These are phyloP conservation scores for Tolypocladium paradoxum DNA, from an alignment of 2,329 filamentous ascomycete genomes.

Conservation along the genomic window DNA sequence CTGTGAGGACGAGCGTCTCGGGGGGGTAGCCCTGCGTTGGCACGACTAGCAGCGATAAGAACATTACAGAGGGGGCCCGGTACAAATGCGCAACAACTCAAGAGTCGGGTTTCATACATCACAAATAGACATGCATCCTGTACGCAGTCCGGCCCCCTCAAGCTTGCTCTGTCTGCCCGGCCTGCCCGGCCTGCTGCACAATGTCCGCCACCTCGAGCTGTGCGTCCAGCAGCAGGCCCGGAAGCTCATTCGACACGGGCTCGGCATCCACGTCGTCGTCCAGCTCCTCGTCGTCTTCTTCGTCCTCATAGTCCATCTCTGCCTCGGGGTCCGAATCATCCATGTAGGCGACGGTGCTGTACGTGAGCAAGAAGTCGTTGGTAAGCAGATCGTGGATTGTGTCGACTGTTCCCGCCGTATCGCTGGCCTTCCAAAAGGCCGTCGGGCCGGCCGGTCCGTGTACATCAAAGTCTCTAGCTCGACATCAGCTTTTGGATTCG, in stretches of 20 bases:
- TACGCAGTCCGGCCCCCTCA: not conserved
- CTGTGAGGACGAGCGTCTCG: constrained; percentile 7
- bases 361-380: constrained; percentile 18
- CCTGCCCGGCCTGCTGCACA: constrained; percentile 3
- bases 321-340: constrained; percentile 13
- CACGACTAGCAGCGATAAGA: not conserved
- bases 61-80: not conserved
- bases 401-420: constrained; percentile 23
- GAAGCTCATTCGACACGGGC: constrained; percentile 13
- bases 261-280: constrained; percentile 15
- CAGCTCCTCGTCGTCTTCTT: constrained; percentile 19
- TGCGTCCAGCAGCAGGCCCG: constrained; percentile 13
- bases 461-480: constrained; percentile 47
- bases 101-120: not conserved
- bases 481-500: not conserved
- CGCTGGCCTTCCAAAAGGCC: constrained; percentile 65
- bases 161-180: not conserved
- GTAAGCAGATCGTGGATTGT: constrained; percentile 20
- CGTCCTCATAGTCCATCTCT: constrained; percentile 14
- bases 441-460: constrained; percentile 65
- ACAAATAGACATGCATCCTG: not conserved
- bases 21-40: not conserved
- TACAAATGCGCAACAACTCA: not conserved
- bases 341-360: constrained; percentile 11
- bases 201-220: constrained; percentile 10